Base-by-base conservation (phyloP, 352 stramenopile genomes). In the Pythium brassicae region DNA sequence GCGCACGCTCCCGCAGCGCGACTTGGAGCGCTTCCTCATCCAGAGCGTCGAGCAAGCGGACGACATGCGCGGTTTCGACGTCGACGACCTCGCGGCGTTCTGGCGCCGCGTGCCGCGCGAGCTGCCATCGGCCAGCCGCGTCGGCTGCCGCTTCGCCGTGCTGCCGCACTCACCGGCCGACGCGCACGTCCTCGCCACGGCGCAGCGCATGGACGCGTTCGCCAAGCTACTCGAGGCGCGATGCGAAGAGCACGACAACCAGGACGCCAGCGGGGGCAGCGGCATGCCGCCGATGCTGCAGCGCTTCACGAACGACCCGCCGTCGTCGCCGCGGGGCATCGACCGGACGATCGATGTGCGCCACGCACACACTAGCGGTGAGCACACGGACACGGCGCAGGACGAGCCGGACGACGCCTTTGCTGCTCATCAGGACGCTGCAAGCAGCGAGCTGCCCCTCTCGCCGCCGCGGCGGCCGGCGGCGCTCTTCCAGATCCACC, bases 101-200 rank as follows among this genome's bases (percentile, higher is more conserved):
- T 92, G 83, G 83, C 72, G 76, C 51, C 72, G 74, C 5, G 64
- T 90, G 20, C 60, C 76, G 1, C 71, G 57, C 11, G 74, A 90
- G 32, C 53, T 72, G 27, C 63, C 88, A 12, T 76, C 66, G 2
- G 81, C 83, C 58, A 84, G 74, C 57, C 89, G 85, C 48, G 62
- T 92, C 53, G 74, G 76, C 34, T 92, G 78, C 57, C 53, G 65
- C n/a, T 92, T 89, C 46, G 53, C 42, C 11, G 20, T 68, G 9
- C 22, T 53, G 23, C 19, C 26, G 9, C 42, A 53, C 49, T 12
- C 26, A 3, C 20, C 42, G 26, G 6, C 25, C 29, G 14, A 48
- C 42, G 20, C 45, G 42, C 3, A 8, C 45, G 5, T 54, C 22
- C 22, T 39, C 40, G 20, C 40, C 40, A 35, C 34, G 6, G 23